Percentiles rank a stretch among this genome's conserved stretches.
phyloP scores from a whole-genome alignment of 2,329 filamentous ascomycete genomes.

The Cladosporium colombiae region DNA sequence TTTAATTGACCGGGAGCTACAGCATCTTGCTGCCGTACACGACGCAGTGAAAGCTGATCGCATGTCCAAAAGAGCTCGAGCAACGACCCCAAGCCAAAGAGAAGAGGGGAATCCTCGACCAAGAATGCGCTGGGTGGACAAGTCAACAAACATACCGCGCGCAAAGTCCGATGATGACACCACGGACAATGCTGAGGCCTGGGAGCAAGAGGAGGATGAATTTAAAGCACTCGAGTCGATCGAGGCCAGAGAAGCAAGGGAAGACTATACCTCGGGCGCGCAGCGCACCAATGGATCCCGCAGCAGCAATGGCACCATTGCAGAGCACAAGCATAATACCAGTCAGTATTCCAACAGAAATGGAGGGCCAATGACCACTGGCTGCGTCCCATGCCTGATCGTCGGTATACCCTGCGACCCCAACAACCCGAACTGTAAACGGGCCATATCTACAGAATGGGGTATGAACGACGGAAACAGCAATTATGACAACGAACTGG shows the following conservation, averaged over 20 bases:
- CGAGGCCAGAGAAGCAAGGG: not conserved
- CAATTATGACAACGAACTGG: constrained; percentile 16
- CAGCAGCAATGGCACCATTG: not conserved
- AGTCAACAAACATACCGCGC: not conserved
- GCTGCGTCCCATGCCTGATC: constrained; percentile 38
- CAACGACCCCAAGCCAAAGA: not conserved
- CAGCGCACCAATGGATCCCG: not conserved
- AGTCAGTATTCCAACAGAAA: not conserved
- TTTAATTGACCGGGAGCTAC: not conserved
- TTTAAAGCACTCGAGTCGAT: not conserved
- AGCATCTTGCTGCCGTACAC: not conserved
- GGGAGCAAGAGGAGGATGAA: not conserved
- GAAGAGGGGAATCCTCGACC: not conserved
- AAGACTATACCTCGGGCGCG: not conserved
- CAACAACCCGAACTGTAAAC: constrained; percentile 31
- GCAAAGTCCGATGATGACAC: not conserved
- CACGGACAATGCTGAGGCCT: not conserved
- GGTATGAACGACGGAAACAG: constrained; percentile 26
- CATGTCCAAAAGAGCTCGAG: not conserved
- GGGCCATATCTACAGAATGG: constrained; percentile 35
- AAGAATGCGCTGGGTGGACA: not conserved
- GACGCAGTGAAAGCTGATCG: not conserved
- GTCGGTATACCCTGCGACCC: constrained; percentile 34
- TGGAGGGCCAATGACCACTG: constrained; percentile 31
- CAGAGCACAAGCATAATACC: not conserved